Evolutionary conservation across 2,329 filamentous ascomycete species (phyloP), one percentile per base, ranked within the genome.

Genomic region (Fusarium equiseti): DNA sequence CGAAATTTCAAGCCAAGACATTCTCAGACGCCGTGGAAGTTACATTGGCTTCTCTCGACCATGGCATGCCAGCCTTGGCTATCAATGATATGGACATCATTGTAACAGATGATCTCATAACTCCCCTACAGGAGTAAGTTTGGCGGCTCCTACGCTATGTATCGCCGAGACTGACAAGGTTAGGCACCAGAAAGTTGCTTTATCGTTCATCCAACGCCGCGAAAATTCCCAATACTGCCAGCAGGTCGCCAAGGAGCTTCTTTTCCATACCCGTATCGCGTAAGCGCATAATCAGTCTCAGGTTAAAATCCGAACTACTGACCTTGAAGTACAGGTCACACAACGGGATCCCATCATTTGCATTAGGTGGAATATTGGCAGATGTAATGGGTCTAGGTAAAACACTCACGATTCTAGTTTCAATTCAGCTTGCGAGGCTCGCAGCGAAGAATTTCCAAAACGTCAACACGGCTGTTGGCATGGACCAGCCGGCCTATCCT

Each of bases 111-210:
- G 18, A 27, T 46, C 11, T 46, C 3, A 46, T 20, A 13, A 46
- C 44, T 20, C 24, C 24, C 8, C 18, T 46, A 1, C 26, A 46
- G 6, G 24, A 20, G 44, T 46, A 3, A 20, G 44, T 27, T 5
- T 6, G 3, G 4, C 4, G 7, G 1, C 16, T 3, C n/a, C 5
- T n/a, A 6, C 3, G 4, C 10, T n/a, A n/a, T n/a, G 13, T 15
- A 10, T 27, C 4, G 2, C 13, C 7, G 5, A 6, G 13, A 15
- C 24, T 46, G 8, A 46, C 18, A 20, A 3, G 0, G 6, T 3
- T 27, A 27, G 44, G 2, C 44, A 46, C 18, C 44, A 46, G 12
- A 46, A 10, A 7, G 11, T 16, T n/a, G 44, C 44, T 6, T 20
- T 46, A 2, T 46, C 18, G 5, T 46, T 46, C 18, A 46, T 46